Evolutionary conservation across 352 stramenopile species (phyloP).

Genomic region (Globisporangium irregulare): DNA sequence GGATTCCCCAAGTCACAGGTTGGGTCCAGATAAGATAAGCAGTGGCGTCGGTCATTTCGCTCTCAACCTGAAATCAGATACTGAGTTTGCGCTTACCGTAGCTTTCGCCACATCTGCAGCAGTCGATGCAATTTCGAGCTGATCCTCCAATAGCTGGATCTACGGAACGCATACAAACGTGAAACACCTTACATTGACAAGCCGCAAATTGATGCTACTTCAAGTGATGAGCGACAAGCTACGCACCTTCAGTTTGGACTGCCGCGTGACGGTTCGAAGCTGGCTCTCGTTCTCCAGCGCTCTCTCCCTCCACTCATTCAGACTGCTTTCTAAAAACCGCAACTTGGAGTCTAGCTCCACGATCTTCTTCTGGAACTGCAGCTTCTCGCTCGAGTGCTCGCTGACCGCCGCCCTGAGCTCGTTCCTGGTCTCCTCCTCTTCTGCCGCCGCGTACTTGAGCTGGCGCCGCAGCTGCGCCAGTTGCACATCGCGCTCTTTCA

Average conservation of each 20-base stretch:
- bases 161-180: slow-evolving; percentile 10
- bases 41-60: slow-evolving; percentile 23
- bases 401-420: slow-evolving; percentile 56
- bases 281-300: slow-evolving; percentile 53
- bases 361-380: slow-evolving; percentile 63
- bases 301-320: slow-evolving; percentile 75
- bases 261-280: slow-evolving; percentile 33
- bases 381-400: slow-evolving; percentile 52
- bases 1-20: slow-evolving; percentile 60
- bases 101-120: slow-evolving; percentile 22
- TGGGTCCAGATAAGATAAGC: slow-evolving; percentile 40
- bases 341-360: slow-evolving; percentile 72
- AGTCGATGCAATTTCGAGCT: slow-evolving; percentile 48
- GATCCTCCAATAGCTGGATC: slow-evolving; percentile 62
- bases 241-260: slow-evolving; percentile 56
- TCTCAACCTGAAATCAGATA: not conserved
- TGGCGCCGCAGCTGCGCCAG: slow-evolving; percentile 65
- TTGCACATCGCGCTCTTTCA: slow-evolving; percentile 69
- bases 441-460: slow-evolving; percentile 54
- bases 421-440: slow-evolving; percentile 61
- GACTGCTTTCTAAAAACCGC: slow-evolving; percentile 53
- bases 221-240: not conserved
- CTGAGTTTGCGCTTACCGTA: slow-evolving; percentile 5
- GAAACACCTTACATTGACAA: not conserved
- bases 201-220: not conserved